These are phyloP conservation scores for Nemania abortiva DNA, from an alignment of 2,329 filamentous ascomycete species.

Conservation along the genomic window DNA sequence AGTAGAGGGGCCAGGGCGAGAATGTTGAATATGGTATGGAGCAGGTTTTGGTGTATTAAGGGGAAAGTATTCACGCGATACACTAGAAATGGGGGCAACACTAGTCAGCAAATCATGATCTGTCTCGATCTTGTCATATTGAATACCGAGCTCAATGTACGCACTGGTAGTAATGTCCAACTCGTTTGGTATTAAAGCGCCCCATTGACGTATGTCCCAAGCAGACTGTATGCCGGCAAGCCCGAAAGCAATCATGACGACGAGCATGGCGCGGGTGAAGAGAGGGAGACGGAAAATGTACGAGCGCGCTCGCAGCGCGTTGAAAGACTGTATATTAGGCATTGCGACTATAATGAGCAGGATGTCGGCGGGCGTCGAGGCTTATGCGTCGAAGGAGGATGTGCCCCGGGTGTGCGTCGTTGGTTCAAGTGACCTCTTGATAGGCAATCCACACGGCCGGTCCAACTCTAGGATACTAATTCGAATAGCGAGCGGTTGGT, in stretches of 20 bases:
- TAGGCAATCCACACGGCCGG: constrained; percentile 12
- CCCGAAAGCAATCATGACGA: constrained; percentile 77
- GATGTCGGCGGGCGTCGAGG: background rate
- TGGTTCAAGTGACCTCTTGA: background rate
- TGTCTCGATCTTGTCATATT: background rate
- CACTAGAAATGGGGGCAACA: constrained; percentile 64
- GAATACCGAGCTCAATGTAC: background rate
- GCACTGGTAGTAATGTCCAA: constrained; percentile 66
- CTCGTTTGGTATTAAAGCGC: constrained; percentile 80
- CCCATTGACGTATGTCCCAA: constrained; percentile 82
- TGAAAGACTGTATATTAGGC: constrained; percentile 66
- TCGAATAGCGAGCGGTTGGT: background rate
- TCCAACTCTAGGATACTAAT: background rate
- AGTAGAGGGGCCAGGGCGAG: constrained; percentile 86
- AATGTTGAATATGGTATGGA: constrained; percentile 85
- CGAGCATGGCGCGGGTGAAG: constrained; percentile 79
- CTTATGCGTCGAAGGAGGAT: background rate
- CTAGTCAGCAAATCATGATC: constrained; percentile 12
- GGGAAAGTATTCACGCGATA: constrained; percentile 95
- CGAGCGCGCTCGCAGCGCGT: constrained; percentile 78
- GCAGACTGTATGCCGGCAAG: constrained; percentile 74
- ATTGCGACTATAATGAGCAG: constrained; percentile 44
- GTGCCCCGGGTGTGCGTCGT: background rate
- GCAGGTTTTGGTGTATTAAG: constrained; percentile 82
- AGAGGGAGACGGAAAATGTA: constrained; percentile 89